Base-by-base conservation (phyloP, 2,329 filamentous ascomycete genomes). In the Fusarium verticillioides region DNA sequence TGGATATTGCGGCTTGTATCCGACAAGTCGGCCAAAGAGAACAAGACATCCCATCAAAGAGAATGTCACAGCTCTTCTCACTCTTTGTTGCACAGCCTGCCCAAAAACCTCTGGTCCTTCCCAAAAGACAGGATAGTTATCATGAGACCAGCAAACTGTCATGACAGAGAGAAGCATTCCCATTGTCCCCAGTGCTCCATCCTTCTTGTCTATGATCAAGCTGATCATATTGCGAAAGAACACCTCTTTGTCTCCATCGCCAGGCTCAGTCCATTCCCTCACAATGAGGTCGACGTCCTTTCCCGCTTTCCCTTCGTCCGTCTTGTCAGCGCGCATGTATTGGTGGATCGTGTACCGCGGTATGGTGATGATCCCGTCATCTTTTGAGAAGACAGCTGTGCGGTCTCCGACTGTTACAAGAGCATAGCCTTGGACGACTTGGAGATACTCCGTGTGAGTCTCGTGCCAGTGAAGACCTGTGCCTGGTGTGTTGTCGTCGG, bases 221-320 rank as follows among this genome's bases (percentile, higher is more conserved):
- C 75, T 68, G 21, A 76, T 39, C 12, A 70, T 37, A 11, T 77
- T 77, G 39, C 73, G 73, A 40, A 77, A 77, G 63, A 77, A 76
- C 4, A 74, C 34, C n/a, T 66, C 62, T 60, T 76, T 77, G 32
- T 73, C 69, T 1, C 75, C 69, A 23, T 77, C 73, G 8, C 69
- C 64, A 13, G 75, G 75, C 12, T 76, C 73, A 15, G 75, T 75
- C 75, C 75, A 77, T 53, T 77, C 75, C 26, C 46, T 62, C 13
- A 77, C 63, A 32, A 60, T 32, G 11, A 76, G 65, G 23, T 75
- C 75, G 10, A 69, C 32, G 10, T 69, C 47, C 13, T 44, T 65
- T 23, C 66, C 71, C 13, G 30, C 28, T 9, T 58, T 64, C 18
- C 75, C 71, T 58, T 74, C 40, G 5, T 63, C 50, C 9, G 28